Percentiles rank a stretch among this genome's conserved stretches.
Conservation (phyloP, 2,329 filamentous ascomycete genomes). For the Penicillium sp. region DNA sequence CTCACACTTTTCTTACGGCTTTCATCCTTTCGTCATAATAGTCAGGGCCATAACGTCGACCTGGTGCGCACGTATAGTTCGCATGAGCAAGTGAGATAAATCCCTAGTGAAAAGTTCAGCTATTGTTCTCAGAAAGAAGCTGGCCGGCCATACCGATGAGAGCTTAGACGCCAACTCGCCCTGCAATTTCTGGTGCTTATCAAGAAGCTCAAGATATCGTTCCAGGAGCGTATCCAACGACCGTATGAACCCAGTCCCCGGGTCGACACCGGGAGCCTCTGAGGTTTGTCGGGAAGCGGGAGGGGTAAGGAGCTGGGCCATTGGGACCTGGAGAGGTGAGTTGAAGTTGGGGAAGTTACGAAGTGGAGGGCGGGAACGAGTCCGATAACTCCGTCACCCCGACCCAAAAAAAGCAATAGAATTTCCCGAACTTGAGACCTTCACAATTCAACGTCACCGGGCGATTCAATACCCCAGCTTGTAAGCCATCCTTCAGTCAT, state of each 20-base stretch:
- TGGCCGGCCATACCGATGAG: slow-evolving; percentile 42
- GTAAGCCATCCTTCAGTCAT: slow-evolving; percentile 7
- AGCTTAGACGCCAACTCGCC: slow-evolving; percentile 42
- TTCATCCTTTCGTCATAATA: slow-evolving; percentile 59
- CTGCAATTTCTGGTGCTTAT: slow-evolving; percentile 49
- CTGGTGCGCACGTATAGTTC: slow-evolving; percentile 52
- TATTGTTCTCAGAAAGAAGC: neutral
- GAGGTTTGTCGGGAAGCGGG: slow-evolving; percentile 39
- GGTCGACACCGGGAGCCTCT: slow-evolving; percentile 29
- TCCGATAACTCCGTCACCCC: slow-evolving; percentile 45
- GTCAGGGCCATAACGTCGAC: slow-evolving; percentile 53
- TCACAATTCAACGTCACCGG: slow-evolving; percentile 14
- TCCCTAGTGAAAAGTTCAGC: slow-evolving; percentile 38
- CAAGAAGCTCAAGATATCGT: slow-evolving; percentile 49
- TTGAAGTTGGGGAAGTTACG: neutral
- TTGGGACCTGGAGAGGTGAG: slow-evolving; percentile 15
- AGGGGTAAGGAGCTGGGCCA: slow-evolving; percentile 42
- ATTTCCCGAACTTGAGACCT: slow-evolving; percentile 35
- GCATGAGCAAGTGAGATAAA: slow-evolving; percentile 55
- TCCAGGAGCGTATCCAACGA: slow-evolving; percentile 48
- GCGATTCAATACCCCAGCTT: slow-evolving; percentile 6
- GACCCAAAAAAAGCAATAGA: slow-evolving; percentile 38
- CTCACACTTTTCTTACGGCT: slow-evolving; percentile 48
- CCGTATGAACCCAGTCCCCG: slow-evolving; percentile 34
- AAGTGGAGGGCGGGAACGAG: slow-evolving; percentile 31